These are phyloP conservation scores for Papilionanthe hybrid DNA, from an alignment of 116 monocot species.

Conservation along the genomic window DNA sequence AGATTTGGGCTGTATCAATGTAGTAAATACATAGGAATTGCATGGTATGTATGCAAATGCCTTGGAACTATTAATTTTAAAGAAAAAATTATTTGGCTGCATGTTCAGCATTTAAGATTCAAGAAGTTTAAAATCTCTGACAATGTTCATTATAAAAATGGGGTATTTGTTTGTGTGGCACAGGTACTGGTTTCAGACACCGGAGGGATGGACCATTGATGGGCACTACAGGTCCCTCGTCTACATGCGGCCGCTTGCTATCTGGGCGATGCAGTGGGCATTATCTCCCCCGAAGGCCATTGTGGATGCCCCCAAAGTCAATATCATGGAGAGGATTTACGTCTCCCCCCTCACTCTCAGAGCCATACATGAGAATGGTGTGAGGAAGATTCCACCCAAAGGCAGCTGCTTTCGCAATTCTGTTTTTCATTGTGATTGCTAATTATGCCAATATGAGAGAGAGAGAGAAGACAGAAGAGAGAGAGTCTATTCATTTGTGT, in stretches of 20 bases:
- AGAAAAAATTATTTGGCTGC: too few species aligned
- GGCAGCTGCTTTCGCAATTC: constrained; percentile 56
- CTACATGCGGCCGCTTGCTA: constrained; percentile 97
- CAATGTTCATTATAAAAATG: too few species aligned
- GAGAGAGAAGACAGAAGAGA: background rate
- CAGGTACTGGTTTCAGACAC: constrained; percentile 98
- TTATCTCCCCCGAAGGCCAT: constrained; percentile 85
- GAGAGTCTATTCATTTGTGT: background rate
- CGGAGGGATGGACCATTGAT: constrained; percentile 93
- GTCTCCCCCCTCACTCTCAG: constrained; percentile 48
- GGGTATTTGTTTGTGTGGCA: background rate
- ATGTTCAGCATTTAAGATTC: too few species aligned
- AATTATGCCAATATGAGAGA: background rate
- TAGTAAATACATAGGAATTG: too few species aligned
- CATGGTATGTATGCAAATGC: too few species aligned
- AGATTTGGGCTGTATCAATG: too few species aligned
- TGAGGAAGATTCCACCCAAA: constrained; percentile 50
- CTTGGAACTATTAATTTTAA: too few species aligned
- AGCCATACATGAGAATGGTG: constrained; percentile 32
- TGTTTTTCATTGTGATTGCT: constrained; percentile 87
- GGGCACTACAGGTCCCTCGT: constrained; percentile 93
- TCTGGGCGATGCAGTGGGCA: constrained; percentile 99
- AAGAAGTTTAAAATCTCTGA: too few species aligned
- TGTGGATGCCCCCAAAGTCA: constrained; percentile 76
- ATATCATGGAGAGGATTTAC: constrained; percentile 89